Evolutionary conservation across 352 stramenopile genomes (phyloP), one percentile per base, ranked within the genome.

Genomic region (Phytophthora melonis): DNA sequence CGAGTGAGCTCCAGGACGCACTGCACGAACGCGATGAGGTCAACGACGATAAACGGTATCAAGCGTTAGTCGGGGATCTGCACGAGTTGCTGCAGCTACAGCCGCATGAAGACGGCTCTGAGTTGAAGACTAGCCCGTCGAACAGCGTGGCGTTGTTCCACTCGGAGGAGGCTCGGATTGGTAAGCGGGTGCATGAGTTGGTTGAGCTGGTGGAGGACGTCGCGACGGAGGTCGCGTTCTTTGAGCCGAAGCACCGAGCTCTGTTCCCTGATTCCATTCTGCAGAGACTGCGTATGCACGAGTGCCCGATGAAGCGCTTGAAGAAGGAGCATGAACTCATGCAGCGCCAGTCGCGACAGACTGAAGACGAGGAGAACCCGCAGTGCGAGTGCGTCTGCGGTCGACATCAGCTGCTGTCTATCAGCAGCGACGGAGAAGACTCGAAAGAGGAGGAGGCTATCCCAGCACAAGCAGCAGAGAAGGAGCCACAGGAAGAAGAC

Each of bases 1-100:
- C 62, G 1, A 73, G 72, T 5, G 86, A 93, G 25, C 77, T 93
- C 19, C 84, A 92, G 53, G 77, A 88, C 50, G 77, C 76, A 19
- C 60, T 93, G 16, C 72, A 76, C 5, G 67, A 77, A 49, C 76
- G 84, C 0, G 86, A 92, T 63, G 86, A 91, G 25, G 58, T 58
- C 21, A 92, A 92, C 55, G 78, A 88, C 18, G 80, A 88, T 32
- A 93, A 91, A 69, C 61, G 74, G 5, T 89, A 83, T 59, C 74
- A 84, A 63, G 62, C 58, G 1, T 77, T 91, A 10, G 54, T 93
- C 14, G 73, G 83, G 19, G 84, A 93, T 53, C 66, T 92, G 18
- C 81, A 84, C 19, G 77, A 83, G 41, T 64, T 72, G 25, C 63
- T 87, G 30, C 70, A 68, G 8, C 53, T 81, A 7, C 49, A 77